Conservation (phyloP, 129 eudicot species). For the Pseudognaphalium luteoalbum region DNA sequence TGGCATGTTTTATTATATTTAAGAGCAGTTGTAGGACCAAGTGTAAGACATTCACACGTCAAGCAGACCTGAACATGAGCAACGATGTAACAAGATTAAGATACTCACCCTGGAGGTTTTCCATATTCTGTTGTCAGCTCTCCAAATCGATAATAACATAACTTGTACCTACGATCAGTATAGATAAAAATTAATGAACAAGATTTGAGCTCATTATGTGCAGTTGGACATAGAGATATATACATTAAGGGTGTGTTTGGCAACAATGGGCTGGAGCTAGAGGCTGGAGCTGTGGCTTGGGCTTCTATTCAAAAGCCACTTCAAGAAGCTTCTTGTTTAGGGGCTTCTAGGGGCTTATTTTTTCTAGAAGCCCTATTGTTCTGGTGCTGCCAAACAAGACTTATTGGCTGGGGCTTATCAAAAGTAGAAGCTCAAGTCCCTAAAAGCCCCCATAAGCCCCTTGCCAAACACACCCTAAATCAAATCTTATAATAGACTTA, state of each 20-base stretch:
- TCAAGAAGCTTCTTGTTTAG: no score
- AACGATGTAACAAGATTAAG: background rate
- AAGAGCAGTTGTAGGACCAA: background rate
- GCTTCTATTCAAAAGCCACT: no score
- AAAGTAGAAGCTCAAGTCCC: no score
- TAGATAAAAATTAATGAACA: background rate
- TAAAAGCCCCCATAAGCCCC: no score
- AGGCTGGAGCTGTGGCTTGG: no score
- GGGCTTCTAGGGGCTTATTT: no score
- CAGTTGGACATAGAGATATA: constrained; percentile 4
- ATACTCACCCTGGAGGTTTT: constrained; percentile 87
- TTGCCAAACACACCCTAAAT: no score
- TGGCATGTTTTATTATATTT: background rate
- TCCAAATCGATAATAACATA: constrained; percentile 86
- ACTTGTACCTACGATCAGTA: constrained; percentile 68
- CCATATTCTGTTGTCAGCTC: constrained; percentile 94
- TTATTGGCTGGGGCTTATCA: no score
- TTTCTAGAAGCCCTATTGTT: no score
- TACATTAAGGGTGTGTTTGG: no score
- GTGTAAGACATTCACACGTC: background rate
- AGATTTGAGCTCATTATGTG: background rate
- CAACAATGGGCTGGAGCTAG: no score
- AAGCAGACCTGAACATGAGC: background rate
- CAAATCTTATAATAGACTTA: background rate
- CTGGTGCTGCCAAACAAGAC: no score